Conservation (phyloP, 164 flowering plant genomes). For the Protea cynaroides region DNA sequence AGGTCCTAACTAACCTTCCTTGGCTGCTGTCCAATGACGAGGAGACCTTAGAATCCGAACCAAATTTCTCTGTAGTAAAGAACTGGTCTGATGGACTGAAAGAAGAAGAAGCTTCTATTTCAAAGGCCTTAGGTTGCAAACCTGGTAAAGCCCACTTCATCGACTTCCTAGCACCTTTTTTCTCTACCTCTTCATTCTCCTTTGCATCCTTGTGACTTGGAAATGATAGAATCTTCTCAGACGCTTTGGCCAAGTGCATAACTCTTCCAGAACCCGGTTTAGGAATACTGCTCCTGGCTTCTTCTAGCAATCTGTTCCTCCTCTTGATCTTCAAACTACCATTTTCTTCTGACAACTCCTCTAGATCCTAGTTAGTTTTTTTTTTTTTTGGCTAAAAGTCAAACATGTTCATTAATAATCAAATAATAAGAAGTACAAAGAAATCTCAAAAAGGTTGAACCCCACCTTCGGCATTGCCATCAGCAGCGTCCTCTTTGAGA, state of each 20-base stretch:
- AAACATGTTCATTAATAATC: too few species aligned
- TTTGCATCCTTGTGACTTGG: constrained; percentile 25
- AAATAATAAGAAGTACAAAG: too few species aligned
- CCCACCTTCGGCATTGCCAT: too few species aligned
- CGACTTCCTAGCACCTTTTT: constrained; percentile 18
- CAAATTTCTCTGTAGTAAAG: constrained; percentile 58
- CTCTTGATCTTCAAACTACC: constrained; percentile 45
- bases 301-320: constrained; percentile 54
- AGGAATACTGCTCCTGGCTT: constrained; percentile 54
- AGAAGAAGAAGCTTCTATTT: constrained; percentile 33
- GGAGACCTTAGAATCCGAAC: constrained; percentile 42
- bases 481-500: too few species aligned
- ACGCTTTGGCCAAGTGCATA: constrained; percentile 72
- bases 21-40: constrained; percentile 61
- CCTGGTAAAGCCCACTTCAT: constrained; percentile 78
- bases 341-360: constrained; percentile 16
- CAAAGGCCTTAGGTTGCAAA: constrained; percentile 42
- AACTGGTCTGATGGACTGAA: constrained; percentile 55
- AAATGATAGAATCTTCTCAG: constrained; percentile 55
- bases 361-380: constrained; percentile 10
- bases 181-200: constrained; percentile 20
- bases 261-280: constrained; percentile 67
- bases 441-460: too few species aligned
- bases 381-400: too few species aligned
- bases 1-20: constrained; percentile 50